These are phyloP conservation scores for Lactarius hatsudake DNA, from an alignment of 768 basidiomycete species.

Conservation along the genomic window DNA sequence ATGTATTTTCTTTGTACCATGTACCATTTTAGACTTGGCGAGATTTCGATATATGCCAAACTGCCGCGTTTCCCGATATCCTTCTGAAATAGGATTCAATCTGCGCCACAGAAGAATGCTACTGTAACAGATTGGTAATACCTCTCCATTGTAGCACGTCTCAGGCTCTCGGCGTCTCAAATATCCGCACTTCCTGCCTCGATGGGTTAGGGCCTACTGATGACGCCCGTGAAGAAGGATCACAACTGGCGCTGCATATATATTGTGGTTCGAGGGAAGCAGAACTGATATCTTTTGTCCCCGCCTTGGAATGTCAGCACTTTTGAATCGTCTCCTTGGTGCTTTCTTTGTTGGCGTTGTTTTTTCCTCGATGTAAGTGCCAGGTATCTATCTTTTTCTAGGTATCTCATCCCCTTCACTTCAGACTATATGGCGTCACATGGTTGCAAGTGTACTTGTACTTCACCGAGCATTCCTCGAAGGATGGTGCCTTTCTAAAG, in stretches of 20 bases:
- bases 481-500: conserved; percentile 10
- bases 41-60: background rate
- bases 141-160: background rate
- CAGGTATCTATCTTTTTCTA: background rate
- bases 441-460: conserved; percentile 21
- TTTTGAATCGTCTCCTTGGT: conserved; percentile 8
- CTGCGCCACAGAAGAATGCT: background rate
- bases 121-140: too few relatives aligned
- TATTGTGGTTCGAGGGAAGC: background rate
- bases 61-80: background rate
- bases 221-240: background rate
- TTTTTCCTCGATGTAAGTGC: conserved; percentile 15
- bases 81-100: background rate
- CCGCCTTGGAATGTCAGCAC: conserved; percentile 2
- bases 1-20: background rate
- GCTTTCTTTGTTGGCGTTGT: conserved; percentile 14
- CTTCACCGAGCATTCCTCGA: conserved; percentile 14
- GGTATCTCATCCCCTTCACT: background rate
- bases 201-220: background rate
- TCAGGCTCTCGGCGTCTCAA: background rate
- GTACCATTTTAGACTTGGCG: background rate
- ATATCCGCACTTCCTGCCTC: conserved; percentile 2
- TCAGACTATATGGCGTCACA: conserved; percentile 18
- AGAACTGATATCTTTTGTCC: background rate
- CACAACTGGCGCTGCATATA: conserved; percentile 13